phyloP scores from a whole-genome alignment of 441 rosid genomes.

The Omphalea diandra region DNA sequence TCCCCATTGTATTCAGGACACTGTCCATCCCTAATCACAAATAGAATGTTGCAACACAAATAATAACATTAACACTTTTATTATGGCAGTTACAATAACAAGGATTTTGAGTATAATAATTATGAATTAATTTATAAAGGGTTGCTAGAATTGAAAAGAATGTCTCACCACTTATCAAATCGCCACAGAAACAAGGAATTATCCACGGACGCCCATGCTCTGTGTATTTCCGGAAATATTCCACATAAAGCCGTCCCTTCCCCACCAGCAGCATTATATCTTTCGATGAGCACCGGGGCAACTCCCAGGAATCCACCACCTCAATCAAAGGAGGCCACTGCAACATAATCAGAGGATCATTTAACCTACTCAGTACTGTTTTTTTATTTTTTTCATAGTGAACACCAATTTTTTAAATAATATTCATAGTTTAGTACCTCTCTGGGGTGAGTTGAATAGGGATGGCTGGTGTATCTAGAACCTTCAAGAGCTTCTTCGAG shows the following conservation, averaged over 20 bases:
- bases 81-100: not conserved
- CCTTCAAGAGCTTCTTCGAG: conserved; percentile 91
- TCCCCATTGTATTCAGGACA: conserved; percentile 89
- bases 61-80: not conserved
- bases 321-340: conserved; percentile 98
- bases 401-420: too few relatives aligned
- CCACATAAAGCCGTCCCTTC: conserved; percentile 98
- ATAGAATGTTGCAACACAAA: conserved; percentile 18
- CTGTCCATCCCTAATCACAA: conserved; percentile 77
- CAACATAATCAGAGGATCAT: too few relatives aligned
- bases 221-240: conserved; percentile 82
- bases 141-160: not conserved
- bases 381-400: too few relatives aligned
- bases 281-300: conserved; percentile 85
- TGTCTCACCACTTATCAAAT: conserved; percentile 82
- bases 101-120: not conserved
- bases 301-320: conserved; percentile 78
- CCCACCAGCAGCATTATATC: conserved; percentile 92
- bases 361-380: too few relatives aligned
- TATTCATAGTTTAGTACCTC: too few relatives aligned
- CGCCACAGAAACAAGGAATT: conserved; percentile 94
- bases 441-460: conserved; percentile 82
- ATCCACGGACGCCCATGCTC: conserved; percentile 98
- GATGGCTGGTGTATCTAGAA: conserved; percentile 90
- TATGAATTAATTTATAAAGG: too few relatives aligned